Base-by-base conservation (phyloP, 2,329 filamentous ascomycete genomes). In the Fusarium dimerum region DNA sequence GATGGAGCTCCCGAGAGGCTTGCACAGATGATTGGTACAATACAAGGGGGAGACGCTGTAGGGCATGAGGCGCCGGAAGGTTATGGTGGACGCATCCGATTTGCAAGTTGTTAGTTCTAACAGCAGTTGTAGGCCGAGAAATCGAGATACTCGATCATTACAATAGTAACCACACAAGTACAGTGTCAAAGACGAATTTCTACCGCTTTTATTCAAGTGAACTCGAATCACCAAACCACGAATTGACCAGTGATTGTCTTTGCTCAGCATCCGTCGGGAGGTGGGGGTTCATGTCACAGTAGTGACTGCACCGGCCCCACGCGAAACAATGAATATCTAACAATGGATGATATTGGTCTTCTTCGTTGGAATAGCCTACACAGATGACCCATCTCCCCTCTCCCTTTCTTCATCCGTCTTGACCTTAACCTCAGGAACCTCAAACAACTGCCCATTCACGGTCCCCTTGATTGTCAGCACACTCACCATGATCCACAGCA, bases 401-500 rank as follows among this genome's bases (percentile, higher is more conserved):
- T 36, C 32, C 39, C 16, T 13, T 40, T 40, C n/a, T 49, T 50
- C 26, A 48, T 48, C 11, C n/a, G 16, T 41, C 46, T 52, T 49
- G 48, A 60, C 1, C 7, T 47, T 47, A 11, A 39, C 36, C 3
- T 45, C 48, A 5, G 40, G 40, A 3, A 48, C 48, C 10, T 47
- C 40, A n/a, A 63, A 62, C 3, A 63, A 16, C 2, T 34, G 29
- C 3, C 56, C 56, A 5, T 50, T 50, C 5, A 50, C n/a, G 6
- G 47, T 52, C 6, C 30, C 52, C 34, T 48, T 51, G 3, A 53
- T 42, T 2, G 60, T 61, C 7, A 44, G 47, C 26, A 51, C 30
- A 17, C 43, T 49, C 2, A 63, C 58, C 42, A 61, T 44, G 2
- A 62, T 45, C 60, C 60, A 63, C 7, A 63, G 30, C 11, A 61